phyloP scores from a whole-genome alignment of 2,329 filamentous ascomycete species.

The Colletotrichum sidae region DNA sequence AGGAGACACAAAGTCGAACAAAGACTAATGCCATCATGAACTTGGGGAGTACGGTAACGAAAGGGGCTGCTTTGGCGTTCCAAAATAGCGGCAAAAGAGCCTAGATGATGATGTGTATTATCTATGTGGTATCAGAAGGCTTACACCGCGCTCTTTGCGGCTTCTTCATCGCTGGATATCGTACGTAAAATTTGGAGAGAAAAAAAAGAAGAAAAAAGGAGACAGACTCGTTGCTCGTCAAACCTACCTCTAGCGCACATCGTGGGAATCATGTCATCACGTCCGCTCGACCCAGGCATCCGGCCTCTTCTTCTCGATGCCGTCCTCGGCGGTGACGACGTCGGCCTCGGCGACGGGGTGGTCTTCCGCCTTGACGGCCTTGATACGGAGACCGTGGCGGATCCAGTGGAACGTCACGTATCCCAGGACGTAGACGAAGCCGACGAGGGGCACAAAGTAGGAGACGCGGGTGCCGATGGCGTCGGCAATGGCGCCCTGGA shows the following conservation, averaged over 20 bases:
- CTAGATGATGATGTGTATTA: slow-evolving; percentile 4
- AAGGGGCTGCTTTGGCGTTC: too few species aligned
- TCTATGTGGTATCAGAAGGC: background rate
- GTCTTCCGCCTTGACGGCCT: slow-evolving; percentile 46
- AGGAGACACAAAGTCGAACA: too few species aligned
- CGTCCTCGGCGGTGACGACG: background rate
- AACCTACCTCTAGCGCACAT: too few species aligned
- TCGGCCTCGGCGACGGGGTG: slow-evolving; percentile 36
- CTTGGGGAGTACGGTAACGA: too few species aligned
- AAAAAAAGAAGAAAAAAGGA: too few species aligned
- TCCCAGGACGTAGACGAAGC: slow-evolving; percentile 52
- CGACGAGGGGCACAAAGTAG: slow-evolving; percentile 56
- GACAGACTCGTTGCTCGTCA: slow-evolving; percentile 15
- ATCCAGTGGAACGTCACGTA: slow-evolving; percentile 48
- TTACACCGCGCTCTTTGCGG: background rate
- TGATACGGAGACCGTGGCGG: slow-evolving; percentile 45
- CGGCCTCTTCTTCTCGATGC: slow-evolving; percentile 16
- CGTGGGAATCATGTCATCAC: background rate
- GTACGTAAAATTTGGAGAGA: background rate
- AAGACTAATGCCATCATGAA: too few species aligned
- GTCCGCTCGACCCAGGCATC: slow-evolving; percentile 23
- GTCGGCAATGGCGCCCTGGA: slow-evolving; percentile 60
- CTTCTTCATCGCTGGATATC: background rate
- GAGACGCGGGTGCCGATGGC: slow-evolving; percentile 52
- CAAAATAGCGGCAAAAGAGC: background rate